Evolutionary conservation across 768 basidiomycete species (phyloP).

Genomic region (Tricholoma sp.): DNA sequence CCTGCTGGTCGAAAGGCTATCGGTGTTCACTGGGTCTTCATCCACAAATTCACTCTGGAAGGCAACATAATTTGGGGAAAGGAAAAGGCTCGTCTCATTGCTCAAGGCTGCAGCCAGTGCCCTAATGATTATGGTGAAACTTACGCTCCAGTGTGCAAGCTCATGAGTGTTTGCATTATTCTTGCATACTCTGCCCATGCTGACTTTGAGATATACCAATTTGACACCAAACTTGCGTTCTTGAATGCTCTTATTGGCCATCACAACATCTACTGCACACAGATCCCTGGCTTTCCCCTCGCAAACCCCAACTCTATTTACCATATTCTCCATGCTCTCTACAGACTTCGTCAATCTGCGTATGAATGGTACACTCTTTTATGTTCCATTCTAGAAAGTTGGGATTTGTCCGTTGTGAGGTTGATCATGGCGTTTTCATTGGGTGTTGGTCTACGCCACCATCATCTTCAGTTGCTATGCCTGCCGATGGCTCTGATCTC

Average conservation of each 20-base stretch:
- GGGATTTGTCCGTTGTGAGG: constrained; percentile 15
- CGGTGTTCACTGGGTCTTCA: constrained; percentile 27
- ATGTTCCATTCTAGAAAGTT: not conserved
- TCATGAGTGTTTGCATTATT: no score
- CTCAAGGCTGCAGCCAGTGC: constrained; percentile 21
- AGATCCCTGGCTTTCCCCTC: constrained; percentile 13
- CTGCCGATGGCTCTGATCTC: constrained; percentile 7
- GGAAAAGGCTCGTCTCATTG: constrained; percentile 24
- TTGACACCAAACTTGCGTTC: constrained; percentile 26
- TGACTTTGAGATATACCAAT: not conserved
- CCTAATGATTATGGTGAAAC: not conserved
- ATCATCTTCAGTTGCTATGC: constrained; percentile 3
- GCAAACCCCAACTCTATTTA: constrained; percentile 9
- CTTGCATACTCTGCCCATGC: no score
- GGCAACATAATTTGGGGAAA: constrained; percentile 25
- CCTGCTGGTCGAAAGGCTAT: no score
- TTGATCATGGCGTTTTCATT: constrained; percentile 1
- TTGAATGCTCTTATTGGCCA: not conserved
- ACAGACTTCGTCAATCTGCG: no score
- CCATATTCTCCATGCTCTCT: constrained; percentile 2
- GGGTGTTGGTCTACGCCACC: constrained; percentile 13
- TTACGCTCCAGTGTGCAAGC: no score
- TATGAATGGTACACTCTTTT: no score
- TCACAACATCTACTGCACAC: no score
- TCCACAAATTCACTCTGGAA: constrained; percentile 31